Base-by-base conservation (phyloP, 768 basidiomycete genomes). In the Jaapia argillacea region DNA sequence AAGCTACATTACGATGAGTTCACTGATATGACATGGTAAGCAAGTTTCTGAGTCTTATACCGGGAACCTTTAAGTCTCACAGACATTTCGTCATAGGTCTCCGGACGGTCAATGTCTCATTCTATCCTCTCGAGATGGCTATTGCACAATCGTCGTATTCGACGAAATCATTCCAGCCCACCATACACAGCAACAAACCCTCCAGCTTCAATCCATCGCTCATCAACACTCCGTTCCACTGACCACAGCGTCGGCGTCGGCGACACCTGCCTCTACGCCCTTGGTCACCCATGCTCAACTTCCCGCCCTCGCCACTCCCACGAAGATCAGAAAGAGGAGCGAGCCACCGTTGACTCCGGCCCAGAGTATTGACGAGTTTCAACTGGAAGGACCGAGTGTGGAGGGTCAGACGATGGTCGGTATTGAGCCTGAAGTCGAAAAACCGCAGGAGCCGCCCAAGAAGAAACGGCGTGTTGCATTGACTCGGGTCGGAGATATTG, bases 1-100 rank as follows among this genome's bases (percentile, higher is more conserved):
- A 94, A 93, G 55, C 65, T 98, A 48, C 96, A 99, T 63, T 98
- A 96, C 59, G 91, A 94, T 48, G 90, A 94, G 54, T 98, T 98
- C 58, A 98, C 96, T 5, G 96, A 99, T 64, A 71, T 96, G 63
- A 79, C 84, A 33, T 99, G 96, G 96, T 97, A 54, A 33, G 87
- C 20, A 7, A 7, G 10, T 6, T 13, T 38, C 31, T 16, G 16
- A 10, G 31, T 33, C 16, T 10, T 10, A 10, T 10, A 33, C 10
- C 31, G 31, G 13, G 16, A 35, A 13, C n/a, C 45, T 42, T 49
- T n/a, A n/a, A n/a, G n/a, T n/a, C n/a, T n/a, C n/a, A n/a, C n/a
- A n/a, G n/a, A n/a, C n/a, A n/a, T n/a, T n/a, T n/a, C 42, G 31
- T 31, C 24, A 21, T 54, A 98, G 94, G 94, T 94, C 94, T 1